Percentiles rank a stretch among this genome's conserved stretches.
These are phyloP conservation scores for Ascochyta lentis DNA, from an alignment of 2,329 filamentous ascomycete species.

Conservation along the genomic window DNA sequence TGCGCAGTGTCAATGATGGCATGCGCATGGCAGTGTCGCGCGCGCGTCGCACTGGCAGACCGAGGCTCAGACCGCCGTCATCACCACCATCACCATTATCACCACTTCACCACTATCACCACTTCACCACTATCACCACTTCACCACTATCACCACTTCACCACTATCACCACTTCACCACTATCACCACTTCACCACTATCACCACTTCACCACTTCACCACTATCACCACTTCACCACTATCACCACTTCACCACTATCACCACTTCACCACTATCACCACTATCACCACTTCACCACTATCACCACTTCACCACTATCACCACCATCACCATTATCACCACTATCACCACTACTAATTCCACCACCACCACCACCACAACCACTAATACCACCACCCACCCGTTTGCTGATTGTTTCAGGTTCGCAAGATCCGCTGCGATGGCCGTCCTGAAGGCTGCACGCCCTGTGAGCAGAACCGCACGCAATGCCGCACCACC, in stretches of 20 bases:
- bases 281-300: too few species aligned
- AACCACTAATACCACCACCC: background rate
- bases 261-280: too few species aligned
- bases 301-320: too few species aligned
- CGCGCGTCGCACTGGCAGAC: background rate
- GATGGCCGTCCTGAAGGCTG: conserved; percentile 82
- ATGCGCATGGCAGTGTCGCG: background rate
- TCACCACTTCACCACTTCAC: too few species aligned
- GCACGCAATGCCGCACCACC: conserved; percentile 81
- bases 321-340: background rate
- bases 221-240: too few species aligned
- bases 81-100: too few species aligned
- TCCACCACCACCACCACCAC: background rate
- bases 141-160: too few species aligned
- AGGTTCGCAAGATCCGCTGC: conserved; percentile 88
- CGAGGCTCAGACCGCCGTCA: background rate
- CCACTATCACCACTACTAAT: background rate
- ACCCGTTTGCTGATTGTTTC: conserved; percentile 15
- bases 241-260: too few species aligned
- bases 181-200: too few species aligned
- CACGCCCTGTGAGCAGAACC: conserved; percentile 78
- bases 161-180: too few species aligned
- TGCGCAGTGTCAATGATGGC: background rate
- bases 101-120: too few species aligned
- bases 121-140: too few species aligned